These are phyloP conservation scores for Leptographium lundbergii DNA, from an alignment of 2,329 filamentous ascomycete species.

Conservation along the genomic window DNA sequence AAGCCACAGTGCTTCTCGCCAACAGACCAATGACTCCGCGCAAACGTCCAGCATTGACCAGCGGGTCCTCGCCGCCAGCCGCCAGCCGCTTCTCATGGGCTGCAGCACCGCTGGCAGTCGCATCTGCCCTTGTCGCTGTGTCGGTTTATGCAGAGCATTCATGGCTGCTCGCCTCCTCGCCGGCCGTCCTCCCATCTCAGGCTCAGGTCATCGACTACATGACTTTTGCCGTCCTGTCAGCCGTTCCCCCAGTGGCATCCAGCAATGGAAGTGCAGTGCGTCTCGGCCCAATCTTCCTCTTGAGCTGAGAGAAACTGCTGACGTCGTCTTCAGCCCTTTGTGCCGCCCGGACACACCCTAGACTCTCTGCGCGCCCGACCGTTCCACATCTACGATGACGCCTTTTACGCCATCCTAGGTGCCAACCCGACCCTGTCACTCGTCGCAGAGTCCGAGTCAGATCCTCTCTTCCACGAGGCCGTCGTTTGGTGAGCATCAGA, in stretches of 20 bases:
- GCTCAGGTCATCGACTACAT: slow-evolving; percentile 31
- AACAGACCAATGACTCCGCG: neutral
- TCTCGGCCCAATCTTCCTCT: neutral
- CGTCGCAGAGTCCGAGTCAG: slow-evolving; percentile 28
- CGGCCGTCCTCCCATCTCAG: slow-evolving; percentile 16
- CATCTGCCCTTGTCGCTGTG: neutral
- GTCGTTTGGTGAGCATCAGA: slow-evolving; percentile 31
- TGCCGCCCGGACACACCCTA: slow-evolving; percentile 29
- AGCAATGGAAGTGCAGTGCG: slow-evolving; percentile 19
- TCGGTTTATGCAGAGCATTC: neutral
- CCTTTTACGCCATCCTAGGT: slow-evolving; percentile 38
- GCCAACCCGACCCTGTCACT: slow-evolving; percentile 34
- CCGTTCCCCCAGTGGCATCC: slow-evolving; percentile 25
- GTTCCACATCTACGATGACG: slow-evolving; percentile 37
- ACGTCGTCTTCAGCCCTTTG: slow-evolving; percentile 19
- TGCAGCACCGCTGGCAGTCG: neutral
- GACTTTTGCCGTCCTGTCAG: slow-evolving; percentile 28
- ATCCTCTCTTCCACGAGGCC: slow-evolving; percentile 43
- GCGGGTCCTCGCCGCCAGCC: no score
- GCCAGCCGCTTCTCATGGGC: neutral
- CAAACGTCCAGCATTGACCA: neutral
- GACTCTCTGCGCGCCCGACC: slow-evolving; percentile 25
- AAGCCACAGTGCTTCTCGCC: neutral
- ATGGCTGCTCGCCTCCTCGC: neutral
- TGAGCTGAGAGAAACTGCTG: neutral